phyloP scores from a whole-genome alignment of 2,329 filamentous ascomycete genomes.

The Neodidymelliopsis sp. region DNA sequence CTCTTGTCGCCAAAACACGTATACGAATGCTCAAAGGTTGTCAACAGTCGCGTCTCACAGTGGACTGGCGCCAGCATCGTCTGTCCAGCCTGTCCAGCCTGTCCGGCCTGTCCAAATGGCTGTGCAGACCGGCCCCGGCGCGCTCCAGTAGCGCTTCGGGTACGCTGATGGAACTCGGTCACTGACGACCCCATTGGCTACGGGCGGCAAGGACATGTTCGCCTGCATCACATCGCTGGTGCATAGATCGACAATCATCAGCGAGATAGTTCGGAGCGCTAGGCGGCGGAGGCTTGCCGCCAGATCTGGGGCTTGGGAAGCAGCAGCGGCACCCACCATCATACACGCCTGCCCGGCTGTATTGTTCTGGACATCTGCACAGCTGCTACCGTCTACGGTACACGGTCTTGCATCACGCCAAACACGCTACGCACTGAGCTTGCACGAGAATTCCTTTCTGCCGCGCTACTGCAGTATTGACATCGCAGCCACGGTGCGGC shows the following conservation, averaged over 20 bases:
- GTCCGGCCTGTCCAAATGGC: slow-evolving; percentile 18
- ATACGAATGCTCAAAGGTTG: slow-evolving; percentile 9
- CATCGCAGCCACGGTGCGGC: slow-evolving; percentile 28
- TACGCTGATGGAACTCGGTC: slow-evolving; percentile 43
- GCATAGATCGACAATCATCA: slow-evolving; percentile 33
- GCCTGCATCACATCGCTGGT: slow-evolving; percentile 44
- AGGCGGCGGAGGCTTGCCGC: slow-evolving; percentile 28
- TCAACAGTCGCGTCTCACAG: slow-evolving; percentile 14
- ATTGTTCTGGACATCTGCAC: slow-evolving; percentile 13
- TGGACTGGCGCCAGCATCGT: slow-evolving; percentile 25
- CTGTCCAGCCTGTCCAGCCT: no score
- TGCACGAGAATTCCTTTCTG: slow-evolving; percentile 31
- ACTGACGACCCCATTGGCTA: slow-evolving; percentile 45
- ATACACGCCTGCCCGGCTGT: slow-evolving; percentile 23
- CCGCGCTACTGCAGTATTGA: slow-evolving; percentile 35
- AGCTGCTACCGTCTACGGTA: slow-evolving; percentile 34
- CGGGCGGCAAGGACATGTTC: slow-evolving; percentile 29
- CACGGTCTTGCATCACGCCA: slow-evolving; percentile 37
- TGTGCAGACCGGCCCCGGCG: slow-evolving; percentile 35
- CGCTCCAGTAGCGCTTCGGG: slow-evolving; percentile 40
- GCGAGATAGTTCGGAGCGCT: slow-evolving; percentile 34
- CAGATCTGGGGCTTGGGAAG: slow-evolving; percentile 29
- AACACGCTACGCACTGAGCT: slow-evolving; percentile 40
- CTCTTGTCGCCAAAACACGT: slow-evolving; percentile 5
- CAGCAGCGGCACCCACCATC: slow-evolving; percentile 27